Base-by-base conservation (phyloP, 768 basidiomycete genomes). In the Termitomyces sp. region DNA sequence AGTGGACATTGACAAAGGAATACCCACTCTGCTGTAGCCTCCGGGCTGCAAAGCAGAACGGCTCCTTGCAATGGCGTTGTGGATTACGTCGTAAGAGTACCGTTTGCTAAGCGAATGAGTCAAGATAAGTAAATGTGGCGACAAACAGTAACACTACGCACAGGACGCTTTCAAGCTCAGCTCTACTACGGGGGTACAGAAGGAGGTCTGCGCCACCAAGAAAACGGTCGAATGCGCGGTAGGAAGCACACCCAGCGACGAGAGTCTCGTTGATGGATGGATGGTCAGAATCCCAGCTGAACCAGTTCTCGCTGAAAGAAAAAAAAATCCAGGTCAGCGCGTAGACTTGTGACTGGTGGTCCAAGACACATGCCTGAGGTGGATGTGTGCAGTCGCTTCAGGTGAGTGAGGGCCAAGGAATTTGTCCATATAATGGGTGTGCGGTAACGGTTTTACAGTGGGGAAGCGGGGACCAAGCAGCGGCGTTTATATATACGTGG, bases 21-120 rank as follows among this genome's bases (percentile, higher is more conserved):
- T 20, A 50, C 76, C 55, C 54, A 80, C 79, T 57, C 78, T 69
- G 59, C 74, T 74, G 58, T 78, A 80, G 15, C 78, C 77, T 27
- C 77, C 83, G 1, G 80, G 76, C 56, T 83, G 78, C 15, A 90
- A 73, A 16, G 81, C 72, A 18, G 83, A 81, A 42, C 84, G 84
- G 62, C 86, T 84, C 54, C 78, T 79, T 16, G 90, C 75, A 64
- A 92, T 89, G 9, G 82, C 80, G 64, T 91, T 92, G 68, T 92
- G 91, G 52, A 92, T 89, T 11, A 84, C 82, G 58, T 91, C 89
- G 62, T 88, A 84, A 0, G 86, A 81, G 63, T 91, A 91, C 64
- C 89, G 77, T 53, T 84, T 78, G 55, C 89, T 91, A 65, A 22
- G 18, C 44, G 31, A 54, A 50, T 29, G 54, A 40, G 51, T 49